phyloP scores from a whole-genome alignment of 768 basidiomycete genomes.

The Cystobasidium ongulense region DNA sequence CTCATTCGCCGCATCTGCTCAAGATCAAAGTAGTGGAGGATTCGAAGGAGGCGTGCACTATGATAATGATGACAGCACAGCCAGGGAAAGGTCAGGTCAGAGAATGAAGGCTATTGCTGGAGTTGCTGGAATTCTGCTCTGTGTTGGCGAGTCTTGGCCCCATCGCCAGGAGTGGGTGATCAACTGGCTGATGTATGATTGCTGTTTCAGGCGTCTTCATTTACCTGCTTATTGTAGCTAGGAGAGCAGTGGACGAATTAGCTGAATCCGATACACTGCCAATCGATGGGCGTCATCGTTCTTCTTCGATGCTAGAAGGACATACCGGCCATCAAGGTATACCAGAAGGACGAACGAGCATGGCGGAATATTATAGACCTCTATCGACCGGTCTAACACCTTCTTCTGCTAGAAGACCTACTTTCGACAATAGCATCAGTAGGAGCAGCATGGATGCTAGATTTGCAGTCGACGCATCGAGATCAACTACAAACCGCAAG shows the following conservation, averaged over 20 bases:
- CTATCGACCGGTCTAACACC: not conserved
- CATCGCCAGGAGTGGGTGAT: too few species aligned
- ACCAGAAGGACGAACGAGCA: not conserved
- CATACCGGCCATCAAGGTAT: not conserved
- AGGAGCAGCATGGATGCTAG: not conserved
- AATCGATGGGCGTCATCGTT: not conserved
- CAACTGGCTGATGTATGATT: not conserved
- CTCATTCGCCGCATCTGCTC: conserved; percentile 7
- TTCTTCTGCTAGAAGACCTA: not conserved
- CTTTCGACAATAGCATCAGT: not conserved
- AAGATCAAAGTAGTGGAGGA: not conserved
- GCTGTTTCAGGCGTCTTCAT: conserved; percentile 53
- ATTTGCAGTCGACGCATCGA: not conserved
- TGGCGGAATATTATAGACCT: not conserved
- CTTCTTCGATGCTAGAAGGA: not conserved
- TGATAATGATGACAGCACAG: not conserved
- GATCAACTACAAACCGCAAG: not conserved
- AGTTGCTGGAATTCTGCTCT: not conserved
- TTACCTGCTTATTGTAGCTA: conserved; percentile 72
- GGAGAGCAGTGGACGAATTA: conserved; percentile 54
- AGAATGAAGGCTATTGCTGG: conserved; percentile 29
- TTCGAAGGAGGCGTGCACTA: not conserved
- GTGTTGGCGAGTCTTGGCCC: conserved; percentile 1
- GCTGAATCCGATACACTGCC: conserved; percentile 10
- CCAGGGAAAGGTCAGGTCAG: not conserved